A percentile compares a stretch with the other conserved stretches of the same genome.
These are phyloP conservation scores for Lasiodiplodia hormozganensis DNA, from an alignment of 2,329 filamentous ascomycete species.

Conservation along the genomic window DNA sequence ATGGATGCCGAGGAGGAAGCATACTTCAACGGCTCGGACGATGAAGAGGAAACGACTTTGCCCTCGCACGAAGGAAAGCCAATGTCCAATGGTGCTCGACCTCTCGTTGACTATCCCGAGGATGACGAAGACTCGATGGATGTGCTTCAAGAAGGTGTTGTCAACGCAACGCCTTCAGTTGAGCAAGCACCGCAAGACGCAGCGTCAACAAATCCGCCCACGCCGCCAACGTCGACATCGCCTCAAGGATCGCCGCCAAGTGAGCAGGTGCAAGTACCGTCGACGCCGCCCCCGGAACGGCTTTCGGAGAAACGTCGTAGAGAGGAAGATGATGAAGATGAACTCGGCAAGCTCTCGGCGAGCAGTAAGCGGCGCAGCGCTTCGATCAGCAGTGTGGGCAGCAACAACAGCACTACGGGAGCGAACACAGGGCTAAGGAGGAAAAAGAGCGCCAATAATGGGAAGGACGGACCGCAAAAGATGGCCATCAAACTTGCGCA, in stretches of 20 bases:
- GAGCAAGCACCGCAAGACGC: slow-evolving; percentile 14
- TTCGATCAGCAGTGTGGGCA: slow-evolving; percentile 39
- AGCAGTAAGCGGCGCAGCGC: slow-evolving; percentile 53
- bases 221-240: slow-evolving; percentile 24
- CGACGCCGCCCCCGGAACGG: slow-evolving; percentile 66
- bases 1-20: slow-evolving; percentile 87
- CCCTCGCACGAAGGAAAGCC: slow-evolving; percentile 38
- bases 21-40: slow-evolving; percentile 91
- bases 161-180: background rate
- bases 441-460: slow-evolving; percentile 48
- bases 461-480: slow-evolving; percentile 51
- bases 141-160: slow-evolving; percentile 51
- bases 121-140: slow-evolving; percentile 75
- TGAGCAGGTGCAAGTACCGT: slow-evolving; percentile 13
- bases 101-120: slow-evolving; percentile 89
- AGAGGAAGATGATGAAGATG: slow-evolving; percentile 93
- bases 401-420: slow-evolving; percentile 37
- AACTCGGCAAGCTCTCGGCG: slow-evolving; percentile 80
- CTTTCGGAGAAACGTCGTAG: slow-evolving; percentile 87
- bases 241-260: slow-evolving; percentile 24
- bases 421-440: slow-evolving; percentile 41
- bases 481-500: slow-evolving; percentile 45
- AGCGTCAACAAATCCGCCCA: slow-evolving; percentile 5
- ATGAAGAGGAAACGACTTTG: slow-evolving; percentile 69
- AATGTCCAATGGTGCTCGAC: slow-evolving; percentile 67